Conservation (phyloP, 441 rosid genomes). For the Euphorbia corollata region DNA sequence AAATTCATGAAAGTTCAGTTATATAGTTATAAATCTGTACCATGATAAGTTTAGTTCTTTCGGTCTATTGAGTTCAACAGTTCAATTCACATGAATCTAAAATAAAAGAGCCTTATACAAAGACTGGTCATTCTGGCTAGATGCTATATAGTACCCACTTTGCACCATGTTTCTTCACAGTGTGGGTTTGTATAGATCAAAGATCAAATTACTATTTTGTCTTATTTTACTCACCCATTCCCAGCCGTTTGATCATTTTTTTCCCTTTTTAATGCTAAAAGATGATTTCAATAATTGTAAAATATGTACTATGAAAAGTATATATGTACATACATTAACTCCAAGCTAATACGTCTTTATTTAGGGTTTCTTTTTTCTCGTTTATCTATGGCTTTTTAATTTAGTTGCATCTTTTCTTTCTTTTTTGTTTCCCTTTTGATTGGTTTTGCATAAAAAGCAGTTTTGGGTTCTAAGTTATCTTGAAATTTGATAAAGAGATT, state of each 20-base stretch:
- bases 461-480: background rate
- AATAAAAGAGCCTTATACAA: background rate
- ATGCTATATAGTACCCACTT: constrained; percentile 13
- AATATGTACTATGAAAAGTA: background rate
- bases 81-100: too few relatives aligned
- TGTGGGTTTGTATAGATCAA: background rate
- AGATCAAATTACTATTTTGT: constrained; percentile 16
- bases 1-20: too few relatives aligned
- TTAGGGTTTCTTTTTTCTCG: too few relatives aligned
- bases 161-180: constrained; percentile 4
- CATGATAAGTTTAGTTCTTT: too few relatives aligned
- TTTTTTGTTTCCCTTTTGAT: background rate
- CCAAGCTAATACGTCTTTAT: background rate
- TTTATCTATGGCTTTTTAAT: background rate
- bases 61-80: too few relatives aligned
- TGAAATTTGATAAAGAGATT: background rate
- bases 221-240: background rate
- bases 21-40: too few relatives aligned
- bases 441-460: constrained; percentile 1
- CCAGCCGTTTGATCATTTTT: constrained; percentile 3
- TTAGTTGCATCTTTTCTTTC: background rate
- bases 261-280: background rate
- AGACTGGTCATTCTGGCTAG: background rate
- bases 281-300: background rate
- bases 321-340: background rate